phyloP scores from a whole-genome alignment of 1,284 basidiomycete genomes.

The Xerocomus cyaneibrunnescens region DNA sequence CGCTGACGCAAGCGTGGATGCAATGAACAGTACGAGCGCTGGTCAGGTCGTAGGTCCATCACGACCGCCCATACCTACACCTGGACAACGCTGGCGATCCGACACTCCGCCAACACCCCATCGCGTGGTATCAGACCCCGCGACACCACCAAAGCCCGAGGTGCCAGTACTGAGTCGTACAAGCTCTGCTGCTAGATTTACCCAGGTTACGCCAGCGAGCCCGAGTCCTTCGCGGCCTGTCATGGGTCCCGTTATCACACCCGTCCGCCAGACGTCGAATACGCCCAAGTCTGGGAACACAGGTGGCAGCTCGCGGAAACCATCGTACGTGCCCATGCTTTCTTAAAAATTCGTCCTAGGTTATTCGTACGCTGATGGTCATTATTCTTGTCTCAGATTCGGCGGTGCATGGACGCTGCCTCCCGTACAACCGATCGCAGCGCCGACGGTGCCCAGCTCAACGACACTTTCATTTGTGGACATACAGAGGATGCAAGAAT shows the following conservation, averaged over 20 bases:
- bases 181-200: not conserved
- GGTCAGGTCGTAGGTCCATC: not conserved
- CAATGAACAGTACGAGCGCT: not conserved
- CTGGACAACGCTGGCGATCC: constrained; percentile 2
- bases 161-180: not conserved
- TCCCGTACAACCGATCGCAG: constrained; percentile 45
- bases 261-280: constrained; percentile 44
- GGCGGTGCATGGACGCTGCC: constrained; percentile 56
- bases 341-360: too few relatives aligned
- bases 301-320: constrained; percentile 35
- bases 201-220: constrained; percentile 6
- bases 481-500: constrained; percentile 78
- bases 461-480: constrained; percentile 67
- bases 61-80: not conserved
- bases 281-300: constrained; percentile 30
- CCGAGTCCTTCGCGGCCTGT: constrained; percentile 30
- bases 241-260: constrained; percentile 61
- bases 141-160: constrained; percentile 6
- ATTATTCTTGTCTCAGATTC: constrained; percentile 21
- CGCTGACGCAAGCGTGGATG: not conserved
- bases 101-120: constrained; percentile 4
- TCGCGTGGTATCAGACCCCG: constrained; percentile 6
- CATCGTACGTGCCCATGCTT: constrained; percentile 45
- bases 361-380: not conserved
- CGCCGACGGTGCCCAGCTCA: constrained; percentile 34